Conservation (phyloP, 345 rosid species). For the Acer campestre region DNA sequence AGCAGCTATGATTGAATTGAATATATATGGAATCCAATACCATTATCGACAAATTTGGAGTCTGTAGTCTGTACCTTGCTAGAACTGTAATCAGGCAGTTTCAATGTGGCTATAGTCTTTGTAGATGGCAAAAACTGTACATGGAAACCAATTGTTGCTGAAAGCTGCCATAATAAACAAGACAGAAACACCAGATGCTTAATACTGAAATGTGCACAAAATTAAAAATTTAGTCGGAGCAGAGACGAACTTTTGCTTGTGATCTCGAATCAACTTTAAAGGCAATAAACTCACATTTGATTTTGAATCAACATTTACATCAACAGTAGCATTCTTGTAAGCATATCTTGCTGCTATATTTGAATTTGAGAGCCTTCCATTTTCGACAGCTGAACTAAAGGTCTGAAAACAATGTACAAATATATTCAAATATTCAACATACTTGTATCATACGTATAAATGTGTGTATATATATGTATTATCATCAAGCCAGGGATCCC, state of each 20-base stretch:
- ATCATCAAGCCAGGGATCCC: too few species aligned
- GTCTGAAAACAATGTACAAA: slow-evolving; percentile 11
- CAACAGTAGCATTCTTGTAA: not conserved
- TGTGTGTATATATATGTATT: too few species aligned
- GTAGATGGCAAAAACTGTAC: not conserved
- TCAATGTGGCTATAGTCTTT: slow-evolving; percentile 9
- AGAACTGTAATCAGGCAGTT: slow-evolving; percentile 14
- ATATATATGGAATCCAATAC: too few species aligned
- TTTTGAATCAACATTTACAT: slow-evolving; percentile 4
- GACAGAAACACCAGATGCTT: not conserved
- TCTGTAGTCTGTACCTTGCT: slow-evolving; percentile 13
- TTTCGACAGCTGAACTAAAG: not conserved
- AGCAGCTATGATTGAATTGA: too few species aligned
- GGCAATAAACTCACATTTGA: slow-evolving; percentile 8
- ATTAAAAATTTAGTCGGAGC: not conserved
- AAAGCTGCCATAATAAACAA: slow-evolving; percentile 3
- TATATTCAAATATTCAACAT: not conserved
- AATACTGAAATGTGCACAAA: not conserved
- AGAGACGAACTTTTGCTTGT: not conserved
- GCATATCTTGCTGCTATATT: not conserved
- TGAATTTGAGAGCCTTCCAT: not conserved
- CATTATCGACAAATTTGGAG: not conserved
- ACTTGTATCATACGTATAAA: too few species aligned
- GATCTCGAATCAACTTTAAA: not conserved
- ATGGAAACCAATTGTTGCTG: not conserved